A percentile compares a stretch with the other conserved stretches of the same genome.
These are phyloP conservation scores for Triglochin maritima DNA, from an alignment of 106 monocot species.

Conservation along the genomic window DNA sequence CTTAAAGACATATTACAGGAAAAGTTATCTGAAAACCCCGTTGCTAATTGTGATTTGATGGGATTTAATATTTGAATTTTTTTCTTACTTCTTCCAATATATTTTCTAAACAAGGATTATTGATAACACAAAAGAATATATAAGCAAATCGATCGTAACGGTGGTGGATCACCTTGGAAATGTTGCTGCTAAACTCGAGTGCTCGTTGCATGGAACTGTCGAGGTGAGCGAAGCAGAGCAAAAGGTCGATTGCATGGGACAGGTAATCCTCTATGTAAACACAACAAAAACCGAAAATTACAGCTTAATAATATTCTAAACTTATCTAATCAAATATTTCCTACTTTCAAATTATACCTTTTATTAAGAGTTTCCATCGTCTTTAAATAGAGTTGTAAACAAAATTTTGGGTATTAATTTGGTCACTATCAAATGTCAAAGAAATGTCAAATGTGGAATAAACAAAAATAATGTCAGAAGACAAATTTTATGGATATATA, in stretches of 20 bases:
- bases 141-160: background rate
- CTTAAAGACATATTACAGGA: too few relatives aligned
- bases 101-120: background rate
- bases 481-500: too few relatives aligned
- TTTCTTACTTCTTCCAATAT: background rate
- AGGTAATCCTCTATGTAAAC: background rate
- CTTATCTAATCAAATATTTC: too few relatives aligned
- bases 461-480: background rate
- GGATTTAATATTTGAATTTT: too few relatives aligned
- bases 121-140: background rate
- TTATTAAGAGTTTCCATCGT: too few relatives aligned
- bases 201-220: background rate
- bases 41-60: background rate
- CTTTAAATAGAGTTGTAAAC: too few relatives aligned
- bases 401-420: too few relatives aligned
- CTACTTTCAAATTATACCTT: too few relatives aligned
- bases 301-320: too few relatives aligned
- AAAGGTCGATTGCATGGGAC: background rate
- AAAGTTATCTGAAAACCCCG: background rate
- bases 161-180: conserved; percentile 6
- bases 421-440: too few relatives aligned
- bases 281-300: background rate
- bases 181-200: conserved; percentile 2
- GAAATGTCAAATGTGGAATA: background rate
- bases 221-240: background rate